Evolutionary conservation across 75 land plant genomes (phyloP).

Genomic region (Pinus tabuliformis): DNA sequence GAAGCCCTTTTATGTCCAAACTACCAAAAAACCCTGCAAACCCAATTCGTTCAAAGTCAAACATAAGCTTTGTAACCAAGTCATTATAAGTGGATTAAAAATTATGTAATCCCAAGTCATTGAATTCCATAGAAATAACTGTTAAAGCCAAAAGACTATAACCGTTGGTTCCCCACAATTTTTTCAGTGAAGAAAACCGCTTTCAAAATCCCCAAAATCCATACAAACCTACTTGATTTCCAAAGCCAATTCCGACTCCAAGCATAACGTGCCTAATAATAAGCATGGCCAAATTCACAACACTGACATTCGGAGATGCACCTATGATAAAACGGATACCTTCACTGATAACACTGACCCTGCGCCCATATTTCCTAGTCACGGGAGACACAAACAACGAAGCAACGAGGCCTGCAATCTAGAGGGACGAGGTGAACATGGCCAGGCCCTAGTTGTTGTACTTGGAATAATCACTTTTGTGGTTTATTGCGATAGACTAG

Average conservation of each 20-base stretch:
- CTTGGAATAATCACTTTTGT: slow-evolving; percentile 74
- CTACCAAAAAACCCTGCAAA: too few species aligned
- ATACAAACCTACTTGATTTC: slow-evolving; percentile 64
- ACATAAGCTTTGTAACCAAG: neutral
- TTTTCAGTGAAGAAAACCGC: slow-evolving; percentile 16
- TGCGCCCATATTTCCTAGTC: slow-evolving; percentile 59
- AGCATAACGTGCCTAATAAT: slow-evolving; percentile 68
- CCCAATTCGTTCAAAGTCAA: too few species aligned
- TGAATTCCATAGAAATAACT: too few species aligned
- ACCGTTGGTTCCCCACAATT: slow-evolving; percentile 66
- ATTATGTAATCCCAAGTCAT: too few species aligned
- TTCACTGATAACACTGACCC: slow-evolving; percentile 56
- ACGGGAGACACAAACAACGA: slow-evolving; percentile 64
- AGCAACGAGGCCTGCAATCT: slow-evolving; percentile 75
- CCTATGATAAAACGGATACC: slow-evolving; percentile 69
- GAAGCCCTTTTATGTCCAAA: too few species aligned
- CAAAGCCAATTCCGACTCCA: slow-evolving; percentile 79
- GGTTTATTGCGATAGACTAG: slow-evolving; percentile 44
- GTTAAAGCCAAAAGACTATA: slow-evolving; percentile 74
- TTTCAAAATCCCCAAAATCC: too few species aligned
- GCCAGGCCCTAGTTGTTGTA: slow-evolving; percentile 78
- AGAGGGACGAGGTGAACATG: slow-evolving; percentile 83
- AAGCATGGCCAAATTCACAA: slow-evolving; percentile 59
- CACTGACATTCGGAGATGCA: slow-evolving; percentile 48
- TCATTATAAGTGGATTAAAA: neutral